A percentile compares a stretch with the other conserved stretches of the same genome.
Conservation (phyloP, 2,329 filamentous ascomycete species). For the Penicillium sp. region DNA sequence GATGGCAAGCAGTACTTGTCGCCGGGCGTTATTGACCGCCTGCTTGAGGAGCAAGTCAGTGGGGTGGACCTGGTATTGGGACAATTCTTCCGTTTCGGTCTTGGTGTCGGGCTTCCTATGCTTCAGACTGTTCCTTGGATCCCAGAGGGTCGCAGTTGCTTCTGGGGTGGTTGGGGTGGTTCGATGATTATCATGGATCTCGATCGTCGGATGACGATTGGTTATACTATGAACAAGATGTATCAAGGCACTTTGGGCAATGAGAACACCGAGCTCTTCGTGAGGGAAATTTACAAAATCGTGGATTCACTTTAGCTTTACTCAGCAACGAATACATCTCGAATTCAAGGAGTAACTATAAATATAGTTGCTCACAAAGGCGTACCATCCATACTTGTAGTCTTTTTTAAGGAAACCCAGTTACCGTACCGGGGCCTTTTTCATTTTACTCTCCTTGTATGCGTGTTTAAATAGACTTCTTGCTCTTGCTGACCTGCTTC, state of each 20-base stretch:
- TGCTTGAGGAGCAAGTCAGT: constrained; percentile 46
- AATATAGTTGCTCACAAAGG: neutral
- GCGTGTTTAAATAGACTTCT: constrained; percentile 23
- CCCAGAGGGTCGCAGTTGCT: constrained; percentile 35
- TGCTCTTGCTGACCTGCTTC: constrained; percentile 29
- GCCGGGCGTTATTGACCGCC: constrained; percentile 43
- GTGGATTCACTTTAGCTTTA: constrained; percentile 1
- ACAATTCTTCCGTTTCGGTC: constrained; percentile 39
- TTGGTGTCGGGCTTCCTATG: constrained; percentile 42
- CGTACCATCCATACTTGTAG: neutral
- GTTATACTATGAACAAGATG: constrained; percentile 51
- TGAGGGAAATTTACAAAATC: constrained; percentile 33
- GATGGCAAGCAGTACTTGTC: constrained; percentile 42
- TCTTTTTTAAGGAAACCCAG: neutral
- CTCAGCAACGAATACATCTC: neutral
- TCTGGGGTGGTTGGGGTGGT: constrained; percentile 50
- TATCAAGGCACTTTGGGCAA: constrained; percentile 30
- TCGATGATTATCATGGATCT: constrained; percentile 46
- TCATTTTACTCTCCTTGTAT: no score
- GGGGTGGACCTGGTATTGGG: constrained; percentile 44
- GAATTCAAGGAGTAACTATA: neutral
- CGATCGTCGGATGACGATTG: constrained; percentile 43
- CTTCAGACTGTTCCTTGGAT: constrained; percentile 26
- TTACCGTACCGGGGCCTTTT: neutral
- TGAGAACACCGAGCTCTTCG: constrained; percentile 27